A percentile compares a stretch with the other conserved stretches of the same genome.
Evolutionary conservation across 2,329 filamentous ascomycete genomes (phyloP).

Genomic region (Ceratocystis cubensis): DNA sequence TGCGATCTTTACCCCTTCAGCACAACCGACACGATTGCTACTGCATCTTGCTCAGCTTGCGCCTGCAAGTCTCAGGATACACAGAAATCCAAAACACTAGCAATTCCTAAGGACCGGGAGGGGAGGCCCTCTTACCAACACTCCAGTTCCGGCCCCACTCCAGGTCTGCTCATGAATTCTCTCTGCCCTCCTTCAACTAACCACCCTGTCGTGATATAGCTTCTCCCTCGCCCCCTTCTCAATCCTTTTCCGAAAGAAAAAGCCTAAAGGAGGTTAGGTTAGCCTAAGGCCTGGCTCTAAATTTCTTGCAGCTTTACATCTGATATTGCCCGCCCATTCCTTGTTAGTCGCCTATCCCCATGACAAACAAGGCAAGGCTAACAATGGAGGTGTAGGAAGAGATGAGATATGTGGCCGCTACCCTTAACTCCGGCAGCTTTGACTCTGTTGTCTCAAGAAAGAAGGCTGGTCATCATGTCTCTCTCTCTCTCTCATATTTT

Average conservation of each 20-base stretch:
- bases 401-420: no score
- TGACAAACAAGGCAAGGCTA: neutral
- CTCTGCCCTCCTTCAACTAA: neutral
- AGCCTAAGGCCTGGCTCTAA: neutral
- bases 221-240: neutral
- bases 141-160: neutral
- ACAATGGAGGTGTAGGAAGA: neutral
- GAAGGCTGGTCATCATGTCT: neutral
- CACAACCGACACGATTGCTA: neutral
- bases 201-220: neutral
- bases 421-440: no score
- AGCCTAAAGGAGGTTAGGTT: neutral
- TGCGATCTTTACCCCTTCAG: no score
- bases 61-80: conserved; percentile 1
- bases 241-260: conserved; percentile 4
- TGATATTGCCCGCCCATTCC: neutral
- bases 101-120: neutral
- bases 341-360: neutral
- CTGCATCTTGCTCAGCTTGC: neutral
- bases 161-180: neutral
- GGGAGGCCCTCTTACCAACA: neutral
- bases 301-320: neutral
- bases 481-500: neutral
- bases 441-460: neutral
- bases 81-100: neutral